Base-by-base conservation (phyloP, 352 stramenopile genomes). In the Globisporangium canariense region DNA sequence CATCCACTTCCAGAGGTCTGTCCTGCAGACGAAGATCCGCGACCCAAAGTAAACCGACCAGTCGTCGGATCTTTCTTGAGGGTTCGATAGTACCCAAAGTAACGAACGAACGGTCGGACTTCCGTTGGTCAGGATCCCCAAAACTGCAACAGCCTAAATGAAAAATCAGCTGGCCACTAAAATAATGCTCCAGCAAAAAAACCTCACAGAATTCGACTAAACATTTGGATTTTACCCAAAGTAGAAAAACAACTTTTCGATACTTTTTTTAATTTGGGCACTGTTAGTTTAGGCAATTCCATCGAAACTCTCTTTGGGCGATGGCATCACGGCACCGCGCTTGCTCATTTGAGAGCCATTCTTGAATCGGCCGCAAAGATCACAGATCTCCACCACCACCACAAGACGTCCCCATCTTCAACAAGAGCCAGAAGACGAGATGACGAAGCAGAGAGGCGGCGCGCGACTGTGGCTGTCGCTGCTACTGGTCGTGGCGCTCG, bases 401-500 rank as follows among this genome's bases (percentile, higher is more conserved):
- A 16, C 3, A 41, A 16, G 25, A 40, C 25, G 14, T 49, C 46
- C 20, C n/a, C 46, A 52, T 11, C 6, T 52, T 30, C 51, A 43
- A 28, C 51, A 22, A 25, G 30, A 16, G 51, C 51, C 28, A 55
- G 43, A 36, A n/a, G 41, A 61, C 34, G 6, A 34, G 36, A 60
- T 62, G 58, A 46, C 53, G 38, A 41, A 65, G 40, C 64, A 64
- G 32, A 20, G 58, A 64, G 40, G 64, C 43, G 40, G 64, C 43
- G 32, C 64, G 20, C 64, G 58, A 28, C 52, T 70, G 41, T 62
- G 50, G 62, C 52, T 73, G 58, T 55, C 78, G 52, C 53, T 81
- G 60, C 67, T 83, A 53, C 67, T 88, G 45, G 40, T 87, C 30
- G 63, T 77, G 49, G 60, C 60, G 25, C 63, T 79, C 18, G 70